These are phyloP conservation scores for Rhizopogon roseolus DNA, from an alignment of 768 basidiomycete genomes.

Conservation along the genomic window DNA sequence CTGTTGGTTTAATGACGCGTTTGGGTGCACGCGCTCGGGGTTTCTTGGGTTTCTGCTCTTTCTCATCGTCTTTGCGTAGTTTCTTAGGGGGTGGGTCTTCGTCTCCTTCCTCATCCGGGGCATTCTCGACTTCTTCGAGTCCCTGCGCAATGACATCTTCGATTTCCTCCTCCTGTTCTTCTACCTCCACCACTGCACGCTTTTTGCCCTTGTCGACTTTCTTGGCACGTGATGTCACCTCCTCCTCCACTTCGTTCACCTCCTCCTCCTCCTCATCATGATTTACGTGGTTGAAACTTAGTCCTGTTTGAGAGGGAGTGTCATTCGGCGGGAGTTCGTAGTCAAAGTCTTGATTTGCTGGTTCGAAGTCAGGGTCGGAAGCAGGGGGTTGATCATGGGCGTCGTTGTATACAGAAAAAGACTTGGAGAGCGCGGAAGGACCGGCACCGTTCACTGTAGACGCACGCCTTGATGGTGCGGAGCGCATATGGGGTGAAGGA, in stretches of 20 bases:
- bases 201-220: slow-evolving; percentile 37
- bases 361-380: slow-evolving; percentile 19
- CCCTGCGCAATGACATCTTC: slow-evolving; percentile 41
- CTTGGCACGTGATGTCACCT: slow-evolving; percentile 18
- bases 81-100: slow-evolving; percentile 22
- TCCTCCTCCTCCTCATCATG: slow-evolving; percentile 45
- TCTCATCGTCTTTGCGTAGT: slow-evolving; percentile 16
- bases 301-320: slow-evolving; percentile 21
- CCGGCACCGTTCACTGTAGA: slow-evolving; percentile 30
- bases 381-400: slow-evolving; percentile 11
- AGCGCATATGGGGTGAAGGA: slow-evolving; percentile 49
- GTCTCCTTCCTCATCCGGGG: slow-evolving; percentile 46
- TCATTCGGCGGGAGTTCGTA: slow-evolving; percentile 16
- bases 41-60: slow-evolving; percentile 24
- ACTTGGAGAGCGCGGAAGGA: slow-evolving; percentile 29
- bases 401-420: slow-evolving; percentile 7
- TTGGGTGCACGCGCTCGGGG: slow-evolving; percentile 17
- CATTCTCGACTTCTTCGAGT: slow-evolving; percentile 43
- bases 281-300: slow-evolving; percentile 46
- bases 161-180: slow-evolving; percentile 13
- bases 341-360: slow-evolving; percentile 24
- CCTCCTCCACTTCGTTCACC: slow-evolving; percentile 29
- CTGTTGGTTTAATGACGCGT: slow-evolving; percentile 8
- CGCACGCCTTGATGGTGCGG: slow-evolving; percentile 21
- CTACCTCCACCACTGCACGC: slow-evolving; percentile 22